Evolutionary conservation across 345 rosid genomes (phyloP).

Genomic region (Brassica juncea): DNA sequence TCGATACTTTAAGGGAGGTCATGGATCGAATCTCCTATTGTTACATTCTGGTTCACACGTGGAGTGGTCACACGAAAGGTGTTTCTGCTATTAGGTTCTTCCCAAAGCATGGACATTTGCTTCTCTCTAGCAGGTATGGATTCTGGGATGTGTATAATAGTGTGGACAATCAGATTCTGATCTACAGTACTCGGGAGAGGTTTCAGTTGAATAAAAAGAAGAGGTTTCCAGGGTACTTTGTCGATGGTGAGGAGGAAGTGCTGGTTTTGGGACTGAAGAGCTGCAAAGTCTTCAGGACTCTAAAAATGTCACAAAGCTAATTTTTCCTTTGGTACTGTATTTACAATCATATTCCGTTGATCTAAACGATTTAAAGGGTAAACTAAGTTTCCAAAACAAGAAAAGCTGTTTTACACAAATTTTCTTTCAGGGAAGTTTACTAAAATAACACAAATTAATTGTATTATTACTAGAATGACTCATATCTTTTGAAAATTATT

Average conservation of each 20-base stretch:
- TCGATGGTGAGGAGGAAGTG: constrained; percentile 94
- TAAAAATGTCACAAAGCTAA: constrained; percentile 6
- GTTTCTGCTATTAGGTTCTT: constrained; percentile 88
- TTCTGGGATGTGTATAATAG: constrained; percentile 96
- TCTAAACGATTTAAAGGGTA: too few relatives aligned
- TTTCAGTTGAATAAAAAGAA: constrained; percentile 97
- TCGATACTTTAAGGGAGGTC: constrained; percentile 60
- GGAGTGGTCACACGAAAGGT: constrained; percentile 90
- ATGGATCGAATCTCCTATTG: constrained; percentile 95
- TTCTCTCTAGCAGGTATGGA: constrained; percentile 98
- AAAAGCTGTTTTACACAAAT: too few relatives aligned
- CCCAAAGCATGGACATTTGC: constrained; percentile 94
- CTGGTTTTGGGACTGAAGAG: constrained; percentile 99
- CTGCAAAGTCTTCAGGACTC: constrained; percentile 86
- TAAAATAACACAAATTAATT: too few relatives aligned
- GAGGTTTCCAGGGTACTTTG: constrained; percentile 93
- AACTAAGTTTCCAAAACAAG: too few relatives aligned
- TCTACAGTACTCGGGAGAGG: constrained; percentile 87
- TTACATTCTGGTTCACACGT: constrained; percentile 79
- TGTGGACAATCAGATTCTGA: constrained; percentile 92
- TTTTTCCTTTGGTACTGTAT: too few relatives aligned
- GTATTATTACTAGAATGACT: too few relatives aligned
- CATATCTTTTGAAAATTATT: too few relatives aligned
- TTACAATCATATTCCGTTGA: too few relatives aligned
- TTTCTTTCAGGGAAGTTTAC: too few relatives aligned